These are phyloP conservation scores for Coffea eugenioides DNA, from an alignment of 257 asterid species.

Conservation along the genomic window DNA sequence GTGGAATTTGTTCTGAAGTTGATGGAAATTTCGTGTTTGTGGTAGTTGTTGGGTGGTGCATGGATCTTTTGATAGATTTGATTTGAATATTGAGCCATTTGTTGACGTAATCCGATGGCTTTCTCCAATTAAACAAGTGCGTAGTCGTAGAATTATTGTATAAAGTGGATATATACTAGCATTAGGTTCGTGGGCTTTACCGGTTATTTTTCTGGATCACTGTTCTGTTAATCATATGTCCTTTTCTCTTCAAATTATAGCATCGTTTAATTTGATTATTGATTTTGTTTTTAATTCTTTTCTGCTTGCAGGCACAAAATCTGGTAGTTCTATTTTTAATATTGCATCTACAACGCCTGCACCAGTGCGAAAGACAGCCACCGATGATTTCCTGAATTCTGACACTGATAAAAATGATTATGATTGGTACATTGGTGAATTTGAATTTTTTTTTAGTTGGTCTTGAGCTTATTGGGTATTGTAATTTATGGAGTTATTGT, in stretches of 20 bases:
- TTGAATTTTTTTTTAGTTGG: constrained; percentile 14
- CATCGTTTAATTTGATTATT: neutral
- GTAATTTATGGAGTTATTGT: constrained; percentile 10
- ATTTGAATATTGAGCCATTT: constrained; percentile 16
- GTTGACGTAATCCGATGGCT: constrained; percentile 20
- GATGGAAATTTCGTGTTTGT: constrained; percentile 23
- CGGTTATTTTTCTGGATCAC: neutral
- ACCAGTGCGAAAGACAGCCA: constrained; percentile 64
- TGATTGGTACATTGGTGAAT: constrained; percentile 62
- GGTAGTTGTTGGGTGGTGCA: constrained; percentile 19
- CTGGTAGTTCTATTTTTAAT: constrained; percentile 63
- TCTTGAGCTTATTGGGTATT: constrained; percentile 21
- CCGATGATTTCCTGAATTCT: constrained; percentile 92
- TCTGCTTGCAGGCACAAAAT: constrained; percentile 52
- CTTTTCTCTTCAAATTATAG: neutral
- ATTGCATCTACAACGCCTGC: constrained; percentile 49
- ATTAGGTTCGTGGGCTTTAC: constrained; percentile 11
- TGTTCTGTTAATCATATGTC: neutral
- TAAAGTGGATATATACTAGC: constrained; percentile 16
- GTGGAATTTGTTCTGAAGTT: constrained; percentile 11
- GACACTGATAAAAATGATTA: constrained; percentile 97
- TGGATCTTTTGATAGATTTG: constrained; percentile 37
- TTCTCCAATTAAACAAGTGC: constrained; percentile 19
- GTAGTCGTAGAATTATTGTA: neutral
- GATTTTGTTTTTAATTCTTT: neutral